These are phyloP conservation scores for Catharanthus roseus DNA, from an alignment of 257 asterid genomes.

Conservation along the genomic window DNA sequence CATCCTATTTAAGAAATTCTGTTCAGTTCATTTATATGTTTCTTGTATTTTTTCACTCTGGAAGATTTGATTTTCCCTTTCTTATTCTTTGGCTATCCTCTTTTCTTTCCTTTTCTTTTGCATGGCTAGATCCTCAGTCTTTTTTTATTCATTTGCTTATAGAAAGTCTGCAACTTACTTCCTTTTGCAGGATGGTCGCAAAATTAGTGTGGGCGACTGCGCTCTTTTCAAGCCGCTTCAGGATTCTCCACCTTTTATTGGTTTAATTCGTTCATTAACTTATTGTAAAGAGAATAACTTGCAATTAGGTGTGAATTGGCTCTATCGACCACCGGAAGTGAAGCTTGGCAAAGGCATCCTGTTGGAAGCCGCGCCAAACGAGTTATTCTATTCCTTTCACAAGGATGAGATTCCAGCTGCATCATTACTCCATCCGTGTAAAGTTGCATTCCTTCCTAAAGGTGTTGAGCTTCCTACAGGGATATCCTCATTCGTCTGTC, in stretches of 20 bases:
- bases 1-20: neutral
- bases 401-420: constrained; percentile 77
- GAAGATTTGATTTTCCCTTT: neutral
- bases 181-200: constrained; percentile 62
- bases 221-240: constrained; percentile 68
- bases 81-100: neutral
- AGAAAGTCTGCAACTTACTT: constrained; percentile 3
- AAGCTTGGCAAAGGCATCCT: constrained; percentile 51
- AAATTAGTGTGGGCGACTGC: constrained; percentile 52
- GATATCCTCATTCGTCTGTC: constrained; percentile 71
- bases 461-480: constrained; percentile 70
- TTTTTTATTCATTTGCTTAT: constrained; percentile 8
- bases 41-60: neutral
- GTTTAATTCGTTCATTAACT: constrained; percentile 52
- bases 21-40: neutral
- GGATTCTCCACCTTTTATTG: constrained; percentile 66
- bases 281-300: constrained; percentile 36
- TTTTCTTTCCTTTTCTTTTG: neutral
- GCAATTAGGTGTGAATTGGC: constrained; percentile 72
- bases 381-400: constrained; percentile 77
- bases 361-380: constrained; percentile 70
- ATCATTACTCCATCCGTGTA: constrained; percentile 84
- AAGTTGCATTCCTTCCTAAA: constrained; percentile 93
- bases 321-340: constrained; percentile 70
- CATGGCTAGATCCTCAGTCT: neutral